phyloP scores from a whole-genome alignment of 768 basidiomycete genomes.

The Leccinellum rugosiceps region DNA sequence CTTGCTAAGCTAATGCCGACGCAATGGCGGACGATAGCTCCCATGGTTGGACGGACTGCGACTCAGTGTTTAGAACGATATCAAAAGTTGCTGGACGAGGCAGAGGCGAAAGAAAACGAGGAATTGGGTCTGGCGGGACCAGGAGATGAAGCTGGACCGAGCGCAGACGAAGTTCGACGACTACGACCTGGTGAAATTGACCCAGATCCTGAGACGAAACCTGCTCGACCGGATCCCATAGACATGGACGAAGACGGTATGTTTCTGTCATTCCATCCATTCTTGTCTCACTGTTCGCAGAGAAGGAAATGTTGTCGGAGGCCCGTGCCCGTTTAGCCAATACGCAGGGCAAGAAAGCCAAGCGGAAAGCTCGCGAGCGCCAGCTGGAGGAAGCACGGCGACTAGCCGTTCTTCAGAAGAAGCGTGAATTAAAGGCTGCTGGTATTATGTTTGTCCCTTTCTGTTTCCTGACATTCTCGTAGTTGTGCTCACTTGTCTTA shows the following conservation, averaged over 20 bases:
- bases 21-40: conserved; percentile 99
- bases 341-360: conserved; percentile 99
- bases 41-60: conserved; percentile 96
- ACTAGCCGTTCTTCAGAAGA: conserved; percentile 94
- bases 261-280: conserved; percentile 17
- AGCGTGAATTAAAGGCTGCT: conserved; percentile 94
- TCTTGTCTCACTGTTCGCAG: conserved; percentile 36
- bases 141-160: conserved; percentile 71
- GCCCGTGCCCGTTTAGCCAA: conserved; percentile 97
- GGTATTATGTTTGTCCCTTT: conserved; percentile 79
- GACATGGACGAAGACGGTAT: conserved; percentile 99
- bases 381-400: conserved; percentile 95
- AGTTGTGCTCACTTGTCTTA: not conserved
- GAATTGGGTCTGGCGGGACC: conserved; percentile 90
- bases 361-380: conserved; percentile 95
- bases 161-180: conserved; percentile 88
- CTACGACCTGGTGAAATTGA: conserved; percentile 96
- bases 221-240: conserved; percentile 96
- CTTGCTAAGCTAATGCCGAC: conserved; percentile 99
- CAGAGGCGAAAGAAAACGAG: conserved; percentile 93
- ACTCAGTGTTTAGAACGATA: conserved; percentile 98
- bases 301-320: conserved; percentile 99
- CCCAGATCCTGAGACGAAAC: conserved; percentile 97
- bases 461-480: not conserved
- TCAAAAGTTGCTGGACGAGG: conserved; percentile 96